Base-by-base conservation (phyloP, 345 rosid genomes). In the Acer campestre region DNA sequence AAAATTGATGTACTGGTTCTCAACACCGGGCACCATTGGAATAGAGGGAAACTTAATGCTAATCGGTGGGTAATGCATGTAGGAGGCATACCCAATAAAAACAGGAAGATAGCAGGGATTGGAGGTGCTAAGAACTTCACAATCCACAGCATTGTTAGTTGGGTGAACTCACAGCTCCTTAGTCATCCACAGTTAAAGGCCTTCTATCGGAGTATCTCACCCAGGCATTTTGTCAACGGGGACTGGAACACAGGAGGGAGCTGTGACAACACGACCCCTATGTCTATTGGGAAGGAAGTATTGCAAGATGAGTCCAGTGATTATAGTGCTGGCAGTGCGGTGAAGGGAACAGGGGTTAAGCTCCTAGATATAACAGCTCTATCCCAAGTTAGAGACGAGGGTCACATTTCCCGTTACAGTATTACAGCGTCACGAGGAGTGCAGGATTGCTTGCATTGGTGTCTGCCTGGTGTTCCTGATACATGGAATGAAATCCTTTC, bases 171-270 rank as follows among this genome's bases (percentile, higher is more conserved):
- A 12, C 95, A 91, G 82, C 90, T 93, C 1, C 89, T 88, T 0
- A 74, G 75, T 35, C 83, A 91, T 82, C 93, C 89, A 0, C 89
- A 70, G 38, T 76, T 90, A 22, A 89, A 84, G 77, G 96, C 91
- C 23, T 93, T 93, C 77, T 90, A 87, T 67, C 71, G 98, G 46
- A 93, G 92, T 84, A 90, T 90, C 76, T 91, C 98, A 0, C 95
- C 98, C 4, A 84, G 96, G 81, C 96, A 93, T 87, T 93, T 91
- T 73, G 87, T 81, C 16, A 88, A 91, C 7, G 98, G 98, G 46
- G 98, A 91, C 59, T 93, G 98, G 98, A 91, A 93, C 79, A 93
- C 90, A 0, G 98, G 96, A 74, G 97, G 96, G 61, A 93, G 94
- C 84, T 93, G 96, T 73, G 79, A 91, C 83, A 91, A 91, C 75